Conservation (phyloP, 2,329 filamentous ascomycete species). For the Colletotrichum magnum region DNA sequence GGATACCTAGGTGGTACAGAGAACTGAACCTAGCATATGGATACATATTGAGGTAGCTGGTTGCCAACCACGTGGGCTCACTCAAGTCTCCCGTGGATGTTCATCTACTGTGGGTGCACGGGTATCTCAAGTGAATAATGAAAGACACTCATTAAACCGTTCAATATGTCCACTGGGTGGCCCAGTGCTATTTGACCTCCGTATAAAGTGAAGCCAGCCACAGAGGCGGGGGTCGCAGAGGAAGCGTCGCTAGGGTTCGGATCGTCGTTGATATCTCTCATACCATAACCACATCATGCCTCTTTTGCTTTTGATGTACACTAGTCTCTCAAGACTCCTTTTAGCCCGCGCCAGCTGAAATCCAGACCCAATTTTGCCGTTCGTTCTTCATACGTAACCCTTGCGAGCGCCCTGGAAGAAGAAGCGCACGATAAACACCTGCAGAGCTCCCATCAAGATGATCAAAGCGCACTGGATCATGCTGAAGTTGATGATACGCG, state of each 20-base stretch:
- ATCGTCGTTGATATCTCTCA: slow-evolving; percentile 37
- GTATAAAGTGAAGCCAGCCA: not conserved
- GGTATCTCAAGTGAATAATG: not conserved
- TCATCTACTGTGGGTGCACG: not conserved
- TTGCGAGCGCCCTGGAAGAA: slow-evolving; percentile 90
- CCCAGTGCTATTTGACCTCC: slow-evolving; percentile 13
- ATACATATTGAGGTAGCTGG: no score
- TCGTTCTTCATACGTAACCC: slow-evolving; percentile 72
- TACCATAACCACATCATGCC: slow-evolving; percentile 36
- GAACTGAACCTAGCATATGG: no score
- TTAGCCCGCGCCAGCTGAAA: slow-evolving; percentile 30
- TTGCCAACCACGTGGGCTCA: not conserved
- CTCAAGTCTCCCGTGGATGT: not conserved
- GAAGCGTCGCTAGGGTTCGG: slow-evolving; percentile 26
- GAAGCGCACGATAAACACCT: slow-evolving; percentile 98
- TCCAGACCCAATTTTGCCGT: slow-evolving; percentile 30
- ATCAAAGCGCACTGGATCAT: slow-evolving; percentile 93
- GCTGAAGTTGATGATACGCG: slow-evolving; percentile 96
- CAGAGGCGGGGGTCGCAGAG: slow-evolving; percentile 1
- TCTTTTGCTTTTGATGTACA: slow-evolving; percentile 40
- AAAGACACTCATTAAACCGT: slow-evolving; percentile 21
- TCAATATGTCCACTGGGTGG: slow-evolving; percentile 13
- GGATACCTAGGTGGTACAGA: no score
- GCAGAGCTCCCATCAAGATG: slow-evolving; percentile 93
- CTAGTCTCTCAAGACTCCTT: slow-evolving; percentile 34